These are phyloP conservation scores for Posidonia oceanica DNA, from an alignment of 116 monocot species.

Conservation along the genomic window DNA sequence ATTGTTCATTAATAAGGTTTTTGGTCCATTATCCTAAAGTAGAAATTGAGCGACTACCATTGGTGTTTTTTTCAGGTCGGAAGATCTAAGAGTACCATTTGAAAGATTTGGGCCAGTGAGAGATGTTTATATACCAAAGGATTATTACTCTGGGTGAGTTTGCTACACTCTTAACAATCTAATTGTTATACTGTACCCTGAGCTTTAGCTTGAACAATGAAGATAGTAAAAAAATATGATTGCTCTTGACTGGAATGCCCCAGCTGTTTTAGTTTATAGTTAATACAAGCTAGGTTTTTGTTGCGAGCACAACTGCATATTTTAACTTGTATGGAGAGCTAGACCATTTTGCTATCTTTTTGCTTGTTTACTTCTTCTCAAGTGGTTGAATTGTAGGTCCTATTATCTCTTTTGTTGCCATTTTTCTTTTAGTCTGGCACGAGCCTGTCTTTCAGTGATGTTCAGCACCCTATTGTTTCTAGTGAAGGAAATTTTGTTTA, in stretches of 20 bases:
- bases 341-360: too few species aligned
- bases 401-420: neutral
- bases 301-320: too few species aligned
- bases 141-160: conserved; percentile 78
- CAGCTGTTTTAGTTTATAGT: too few species aligned
- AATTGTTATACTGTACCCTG: neutral
- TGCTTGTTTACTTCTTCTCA: too few species aligned
- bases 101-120: conserved; percentile 84
- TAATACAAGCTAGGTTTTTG: too few species aligned
- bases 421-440: neutral
- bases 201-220: neutral
- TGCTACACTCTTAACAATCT: conserved; percentile 1
- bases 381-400: too few species aligned
- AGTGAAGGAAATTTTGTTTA: neutral
- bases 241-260: neutral
- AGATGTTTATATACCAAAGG: conserved; percentile 88
- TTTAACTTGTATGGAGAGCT: too few species aligned
- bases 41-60: too few species aligned
- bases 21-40: too few species aligned
- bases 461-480: neutral
- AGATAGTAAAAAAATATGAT: neutral
- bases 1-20: too few species aligned
- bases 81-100: conserved; percentile 75
- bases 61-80: conserved; percentile 29
- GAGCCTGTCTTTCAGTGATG: neutral